Evolutionary conservation across 2,329 filamentous ascomycete species (phyloP), one percentile per base, ranked within the genome.

Genomic region (Rutstroemia sp.): DNA sequence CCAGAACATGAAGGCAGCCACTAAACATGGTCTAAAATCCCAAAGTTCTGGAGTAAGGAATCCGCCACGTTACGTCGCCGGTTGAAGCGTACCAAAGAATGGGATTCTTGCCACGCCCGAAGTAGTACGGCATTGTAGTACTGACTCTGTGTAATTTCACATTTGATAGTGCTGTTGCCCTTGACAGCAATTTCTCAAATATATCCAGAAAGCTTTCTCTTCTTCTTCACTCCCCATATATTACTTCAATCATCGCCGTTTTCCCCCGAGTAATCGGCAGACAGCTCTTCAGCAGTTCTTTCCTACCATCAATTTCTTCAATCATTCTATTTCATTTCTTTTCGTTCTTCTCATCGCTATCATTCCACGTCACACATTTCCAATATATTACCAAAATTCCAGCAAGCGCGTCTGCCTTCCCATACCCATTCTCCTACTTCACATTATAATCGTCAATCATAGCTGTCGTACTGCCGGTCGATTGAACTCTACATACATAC

Each of bases 111-210:
- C 55, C 57, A 58, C 59, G 56, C 58, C 55, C 51, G 57, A 54
- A 49, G 48, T 54, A 27, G 48, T 59, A 54, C 54, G 44, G 39
- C 56, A 58, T 60, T 64, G 64, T 67, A 47, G 50, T 56, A 56
- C 65, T 65, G 64, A 64, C 62, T 63, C 61, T 61, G 60, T 49
- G 52, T 65, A 65, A 65, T 67, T 63, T 67, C 59, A 46, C 50
- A 57, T 62, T 48, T 59, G 42, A 54, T 59, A 61, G 49, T 56
- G 42, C 30, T 53, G 60, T 65, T 65, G 62, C 65, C 63, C 65
- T 61, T 66, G 59, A 62, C 63, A 66, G 65, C 60, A 42, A 56
- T 56, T 42, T 56, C 16, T 27, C 19, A 45, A 56, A 54, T 47
- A 52, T 57, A 50, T 52, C 50, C 39, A 56, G 16, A 45, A 56